phyloP scores from a whole-genome alignment of 2,329 filamentous ascomycete species.

The Trichoderma citrinoviride region DNA sequence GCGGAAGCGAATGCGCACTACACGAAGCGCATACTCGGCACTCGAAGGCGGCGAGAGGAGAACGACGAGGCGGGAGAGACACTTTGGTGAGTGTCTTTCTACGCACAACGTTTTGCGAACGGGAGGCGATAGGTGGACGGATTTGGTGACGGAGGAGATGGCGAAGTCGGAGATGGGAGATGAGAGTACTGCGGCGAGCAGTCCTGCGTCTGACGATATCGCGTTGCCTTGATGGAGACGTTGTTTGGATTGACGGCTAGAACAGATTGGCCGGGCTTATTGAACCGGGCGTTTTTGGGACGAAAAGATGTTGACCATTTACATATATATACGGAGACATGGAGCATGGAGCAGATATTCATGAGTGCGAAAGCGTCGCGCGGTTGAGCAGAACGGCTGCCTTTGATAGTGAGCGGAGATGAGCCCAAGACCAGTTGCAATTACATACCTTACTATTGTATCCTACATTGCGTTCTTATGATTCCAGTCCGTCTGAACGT shows the following conservation, averaged over 20 bases:
- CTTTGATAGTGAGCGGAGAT: neutral
- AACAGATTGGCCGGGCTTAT: neutral
- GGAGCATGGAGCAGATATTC: neutral
- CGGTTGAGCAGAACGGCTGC: neutral
- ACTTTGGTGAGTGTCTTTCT: conserved; percentile 65
- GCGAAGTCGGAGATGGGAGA: conserved; percentile 22
- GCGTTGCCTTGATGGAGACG: neutral
- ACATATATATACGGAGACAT: neutral
- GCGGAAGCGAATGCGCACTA: conserved; percentile 61
- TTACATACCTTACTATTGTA: no score
- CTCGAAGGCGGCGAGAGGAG: conserved; percentile 70
- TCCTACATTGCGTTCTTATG: no score
- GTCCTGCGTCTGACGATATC: conserved; percentile 17
- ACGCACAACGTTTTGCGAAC: conserved; percentile 64
- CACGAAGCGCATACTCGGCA: conserved; percentile 71
- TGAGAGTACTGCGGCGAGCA: conserved; percentile 15
- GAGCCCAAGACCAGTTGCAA: no score
- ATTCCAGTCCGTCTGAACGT: no score
- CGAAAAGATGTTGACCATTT: neutral
- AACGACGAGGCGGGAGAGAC: conserved; percentile 66
- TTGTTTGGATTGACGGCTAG: neutral
- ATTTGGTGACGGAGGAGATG: conserved; percentile 26
- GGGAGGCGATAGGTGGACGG: conserved; percentile 45
- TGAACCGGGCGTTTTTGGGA: neutral
- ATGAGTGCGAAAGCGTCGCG: neutral